phyloP scores from a whole-genome alignment of 768 basidiomycete species.

The Tricholoma saponaceum region DNA sequence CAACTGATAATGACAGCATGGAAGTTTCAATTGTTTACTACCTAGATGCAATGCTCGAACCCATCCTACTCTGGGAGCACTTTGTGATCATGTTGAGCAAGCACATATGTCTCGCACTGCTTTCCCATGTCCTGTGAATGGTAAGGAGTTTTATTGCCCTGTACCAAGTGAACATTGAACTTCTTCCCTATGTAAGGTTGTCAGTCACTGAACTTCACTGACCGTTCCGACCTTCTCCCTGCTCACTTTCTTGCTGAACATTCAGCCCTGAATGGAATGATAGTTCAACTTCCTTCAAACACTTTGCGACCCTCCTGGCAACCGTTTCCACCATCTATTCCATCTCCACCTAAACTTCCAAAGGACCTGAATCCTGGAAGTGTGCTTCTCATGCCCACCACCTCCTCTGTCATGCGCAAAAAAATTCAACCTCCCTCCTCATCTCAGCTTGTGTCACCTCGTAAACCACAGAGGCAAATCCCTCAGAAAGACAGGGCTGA shows the following conservation, averaged over 20 bases:
- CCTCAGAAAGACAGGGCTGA: neutral
- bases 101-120: conserved; percentile 16
- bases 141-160: conserved; percentile 1
- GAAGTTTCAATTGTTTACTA: conserved; percentile 5
- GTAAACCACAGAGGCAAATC: conserved; percentile 13
- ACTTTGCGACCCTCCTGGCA: conserved; percentile 14
- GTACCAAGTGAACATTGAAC: neutral
- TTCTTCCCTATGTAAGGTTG: conserved; percentile 10
- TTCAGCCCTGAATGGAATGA: conserved; percentile 6
- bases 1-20: neutral
- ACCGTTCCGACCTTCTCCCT: conserved; percentile 2
- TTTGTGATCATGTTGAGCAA: conserved; percentile 13
- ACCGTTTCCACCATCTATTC: conserved; percentile 12
- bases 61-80: conserved; percentile 9
- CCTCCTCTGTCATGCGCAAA: conserved; percentile 1
- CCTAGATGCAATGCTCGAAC: conserved; percentile 12
- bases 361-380: conserved; percentile 7
- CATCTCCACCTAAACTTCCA: conserved; percentile 9
- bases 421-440: neutral
- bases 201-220: neutral
- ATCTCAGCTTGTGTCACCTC: conserved; percentile 4
- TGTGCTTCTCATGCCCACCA: conserved; percentile 6
- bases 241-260: conserved; percentile 17
- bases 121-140: conserved; percentile 15
- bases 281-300: conserved; percentile 9